A percentile compares a stretch with the other conserved stretches of the same genome.
Evolutionary conservation across 345 rosid genomes (phyloP).

Genomic region (Eucalyptus regnans): DNA sequence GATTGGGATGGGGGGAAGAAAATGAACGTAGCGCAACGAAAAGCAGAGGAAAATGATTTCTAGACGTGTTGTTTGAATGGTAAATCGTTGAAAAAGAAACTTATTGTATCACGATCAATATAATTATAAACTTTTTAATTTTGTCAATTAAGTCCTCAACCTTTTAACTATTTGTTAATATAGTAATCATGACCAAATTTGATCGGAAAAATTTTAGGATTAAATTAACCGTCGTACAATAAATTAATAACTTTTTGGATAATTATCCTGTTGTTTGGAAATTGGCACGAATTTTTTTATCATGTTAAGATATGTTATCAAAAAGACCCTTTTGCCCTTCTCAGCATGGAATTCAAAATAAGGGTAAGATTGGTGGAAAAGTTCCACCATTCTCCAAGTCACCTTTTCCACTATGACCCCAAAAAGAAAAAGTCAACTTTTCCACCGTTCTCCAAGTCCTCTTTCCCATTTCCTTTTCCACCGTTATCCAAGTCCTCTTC

Average conservation of each 20-base stretch:
- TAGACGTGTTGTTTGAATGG: rapidly evolving
- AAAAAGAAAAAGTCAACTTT: rapidly evolving
- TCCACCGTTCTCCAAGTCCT: background rate
- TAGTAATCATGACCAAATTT: rapidly evolving
- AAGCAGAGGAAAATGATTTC: background rate
- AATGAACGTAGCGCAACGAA: background rate
- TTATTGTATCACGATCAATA: rapidly evolving
- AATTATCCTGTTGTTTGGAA: rapidly evolving
- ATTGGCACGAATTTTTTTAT: rapidly evolving
- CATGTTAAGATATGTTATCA: background rate
- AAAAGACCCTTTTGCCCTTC: background rate
- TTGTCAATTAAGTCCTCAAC: rapidly evolving
- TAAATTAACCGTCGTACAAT: rapidly evolving
- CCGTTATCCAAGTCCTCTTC: background rate
- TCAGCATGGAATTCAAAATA: background rate
- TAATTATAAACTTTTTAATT: background rate
- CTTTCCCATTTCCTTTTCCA: background rate
- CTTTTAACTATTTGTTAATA: background rate
- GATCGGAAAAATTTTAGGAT: background rate
- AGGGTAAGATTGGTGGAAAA: background rate
- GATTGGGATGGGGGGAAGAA: background rate
- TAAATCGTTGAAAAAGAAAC: background rate
- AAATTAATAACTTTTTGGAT: background rate
- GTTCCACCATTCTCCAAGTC: background rate
- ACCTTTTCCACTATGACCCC: background rate